Percentiles rank a stretch among this genome's conserved stretches.
phyloP scores from a whole-genome alignment of 106 monocot genomes.

The Dioscorea zingiberensis region DNA sequence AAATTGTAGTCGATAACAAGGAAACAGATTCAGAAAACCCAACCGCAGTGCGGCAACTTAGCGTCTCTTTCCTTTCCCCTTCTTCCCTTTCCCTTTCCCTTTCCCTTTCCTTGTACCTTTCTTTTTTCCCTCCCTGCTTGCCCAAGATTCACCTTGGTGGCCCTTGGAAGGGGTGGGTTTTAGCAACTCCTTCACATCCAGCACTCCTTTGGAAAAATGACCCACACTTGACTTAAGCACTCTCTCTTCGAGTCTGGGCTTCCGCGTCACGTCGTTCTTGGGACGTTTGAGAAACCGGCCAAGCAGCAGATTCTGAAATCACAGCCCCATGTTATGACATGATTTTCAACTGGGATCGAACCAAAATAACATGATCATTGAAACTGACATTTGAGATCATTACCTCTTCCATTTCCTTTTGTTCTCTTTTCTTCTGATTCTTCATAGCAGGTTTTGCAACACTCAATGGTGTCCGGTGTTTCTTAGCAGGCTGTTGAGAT shows the following conservation, averaged over 20 bases:
- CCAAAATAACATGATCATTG: background rate
- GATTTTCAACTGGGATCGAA: background rate
- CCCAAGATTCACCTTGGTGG: background rate
- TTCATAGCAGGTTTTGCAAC: conserved; percentile 36
- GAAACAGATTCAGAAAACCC: no score
- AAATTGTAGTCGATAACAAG: no score
- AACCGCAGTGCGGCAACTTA: background rate
- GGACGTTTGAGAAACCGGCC: conserved; percentile 21
- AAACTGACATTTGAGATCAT: background rate
- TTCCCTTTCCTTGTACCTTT: conserved; percentile 13
- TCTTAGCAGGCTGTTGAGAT: conserved; percentile 30
- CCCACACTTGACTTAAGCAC: conserved; percentile 43
- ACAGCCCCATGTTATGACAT: background rate
- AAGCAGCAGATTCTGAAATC: conserved; percentile 22
- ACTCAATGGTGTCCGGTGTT: conserved; percentile 35
- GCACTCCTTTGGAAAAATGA: conserved; percentile 39
- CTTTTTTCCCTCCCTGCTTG: conserved; percentile 19
- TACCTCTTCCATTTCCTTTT: conserved; percentile 34
- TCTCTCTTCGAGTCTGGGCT: conserved; percentile 29
- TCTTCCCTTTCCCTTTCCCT: conserved; percentile 1
- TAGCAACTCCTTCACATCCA: conserved; percentile 50
- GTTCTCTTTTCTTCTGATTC: conserved; percentile 29
- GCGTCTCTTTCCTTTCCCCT: conserved; percentile 5
- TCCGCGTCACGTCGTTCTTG: conserved; percentile 10
- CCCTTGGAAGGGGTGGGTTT: conserved; percentile 12